Evolutionary conservation across 176 grass and related monocot species (phyloP), one percentile per base, ranked within the genome.

Genomic region (Pontederia crassipes): DNA sequence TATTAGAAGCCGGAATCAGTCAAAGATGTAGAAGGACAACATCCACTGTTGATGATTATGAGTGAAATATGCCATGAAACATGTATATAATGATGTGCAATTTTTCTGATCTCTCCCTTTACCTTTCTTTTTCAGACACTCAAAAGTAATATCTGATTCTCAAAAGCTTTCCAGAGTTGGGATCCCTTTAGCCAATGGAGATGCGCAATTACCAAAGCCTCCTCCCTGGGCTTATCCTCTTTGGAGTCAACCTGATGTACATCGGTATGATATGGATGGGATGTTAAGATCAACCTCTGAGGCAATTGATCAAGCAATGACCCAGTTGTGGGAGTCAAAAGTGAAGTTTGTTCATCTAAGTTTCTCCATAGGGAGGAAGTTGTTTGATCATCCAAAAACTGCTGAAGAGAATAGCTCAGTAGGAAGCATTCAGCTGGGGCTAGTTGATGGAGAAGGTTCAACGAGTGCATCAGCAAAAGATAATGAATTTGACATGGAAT

Each of bases 221-320:
- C 93, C 93, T 74, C 93, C 93, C 28, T 98, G 93, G 93, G 93
- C 93, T 65, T 92, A 98, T 76, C 93, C 93, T 76, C 71, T 98
- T 64, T 98, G 87, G 93, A 80, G 81, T 75, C 58, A 73, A 26
- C 77, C 85, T 52, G 88, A 98, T 49, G 67, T 70, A 46, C 77
- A 82, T 70, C 81, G 67, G 63, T 92, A 92, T 82, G 93, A 92
- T 80, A 78, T 88, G 50, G 85, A 92, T 58, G 82, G 85, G 64
- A 92, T 86, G 75, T 70, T 92, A 32, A 89, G 81, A 29, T 92
- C 84, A 67, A 89, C 87, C 17, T 98, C 93, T 62, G 77, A 92
- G 70, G 87, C 79, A 80, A 92, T 98, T 70, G 93, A 98, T 58
- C 87, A 92, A 85, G 93, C 87, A 59, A 98, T 98, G 93, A 71